phyloP scores from a whole-genome alignment of 2,329 filamentous ascomycete genomes.

The Aspergillus costaricaensis region DNA sequence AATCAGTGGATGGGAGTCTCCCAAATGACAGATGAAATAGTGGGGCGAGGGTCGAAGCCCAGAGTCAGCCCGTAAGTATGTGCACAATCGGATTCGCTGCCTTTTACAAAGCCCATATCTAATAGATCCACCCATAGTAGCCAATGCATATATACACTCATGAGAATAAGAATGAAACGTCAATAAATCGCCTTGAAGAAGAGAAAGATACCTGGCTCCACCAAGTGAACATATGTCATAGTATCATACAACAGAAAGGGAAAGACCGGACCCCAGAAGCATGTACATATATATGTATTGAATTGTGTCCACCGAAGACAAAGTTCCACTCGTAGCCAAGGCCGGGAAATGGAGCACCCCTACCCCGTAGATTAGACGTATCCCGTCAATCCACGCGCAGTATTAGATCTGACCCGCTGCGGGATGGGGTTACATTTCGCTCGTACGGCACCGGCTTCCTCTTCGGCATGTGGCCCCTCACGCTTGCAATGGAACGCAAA shows the following conservation, averaged over 20 bases:
- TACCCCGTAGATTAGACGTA: neutral
- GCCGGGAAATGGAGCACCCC: neutral
- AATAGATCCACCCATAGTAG: neutral
- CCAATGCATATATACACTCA: neutral
- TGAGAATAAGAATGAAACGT: neutral
- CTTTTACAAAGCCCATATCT: neutral
- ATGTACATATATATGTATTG: neutral
- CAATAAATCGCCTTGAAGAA: too few relatives aligned
- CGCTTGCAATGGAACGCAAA: constrained; percentile 9
- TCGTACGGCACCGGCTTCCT: constrained; percentile 27
- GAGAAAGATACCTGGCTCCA: neutral
- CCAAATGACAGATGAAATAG: neutral
- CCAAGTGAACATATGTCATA: neutral
- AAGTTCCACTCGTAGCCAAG: neutral
- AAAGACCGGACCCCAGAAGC: neutral
- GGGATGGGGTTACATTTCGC: constrained; percentile 35
- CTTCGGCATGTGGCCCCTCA: constrained; percentile 19
- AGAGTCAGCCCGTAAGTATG: neutral
- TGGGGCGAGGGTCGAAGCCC: neutral
- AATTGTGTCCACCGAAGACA: neutral
- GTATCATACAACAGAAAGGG: constrained; percentile 6
- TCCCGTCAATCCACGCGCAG: constrained; percentile 33
- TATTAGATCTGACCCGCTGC: constrained; percentile 34
- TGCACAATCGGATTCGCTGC: neutral
- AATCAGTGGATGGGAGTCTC: neutral